A percentile compares a stretch with the other conserved stretches of the same genome.
These are phyloP conservation scores for Lachancea dasiensis DNA, from an alignment of 805 yeast species.

Conservation along the genomic window DNA sequence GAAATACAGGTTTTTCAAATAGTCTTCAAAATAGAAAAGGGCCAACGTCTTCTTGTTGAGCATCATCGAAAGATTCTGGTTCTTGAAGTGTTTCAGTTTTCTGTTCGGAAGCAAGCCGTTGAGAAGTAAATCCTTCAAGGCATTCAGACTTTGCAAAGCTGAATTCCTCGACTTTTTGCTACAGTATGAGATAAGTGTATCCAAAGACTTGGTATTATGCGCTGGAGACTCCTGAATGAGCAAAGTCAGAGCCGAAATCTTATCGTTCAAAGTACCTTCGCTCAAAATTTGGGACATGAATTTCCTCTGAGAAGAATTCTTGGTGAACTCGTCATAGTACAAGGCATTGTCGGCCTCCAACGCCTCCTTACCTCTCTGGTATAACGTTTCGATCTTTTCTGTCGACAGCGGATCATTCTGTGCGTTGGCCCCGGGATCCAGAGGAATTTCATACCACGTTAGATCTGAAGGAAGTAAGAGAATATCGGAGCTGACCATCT, in stretches of 20 bases:
- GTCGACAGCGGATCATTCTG: conserved; percentile 33
- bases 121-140: conserved; percentile 80
- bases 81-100: conserved; percentile 71
- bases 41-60: conserved; percentile 55
- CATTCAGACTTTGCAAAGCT: conserved; percentile 82
- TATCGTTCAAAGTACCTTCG: conserved; percentile 92
- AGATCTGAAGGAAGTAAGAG: conserved; percentile 54
- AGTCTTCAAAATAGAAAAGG: conserved; percentile 82
- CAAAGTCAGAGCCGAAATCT: conserved; percentile 88
- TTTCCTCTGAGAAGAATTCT: conserved; percentile 73
- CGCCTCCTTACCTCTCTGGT: conserved; percentile 58
- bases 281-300: conserved; percentile 83
- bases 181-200: conserved; percentile 69
- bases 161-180: conserved; percentile 91
- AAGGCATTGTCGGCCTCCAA: conserved; percentile 64
- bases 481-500: conserved; percentile 48
- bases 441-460: conserved; percentile 71
- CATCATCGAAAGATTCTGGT: conserved; percentile 49
- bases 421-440: conserved; percentile 29
- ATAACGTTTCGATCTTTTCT: conserved; percentile 54
- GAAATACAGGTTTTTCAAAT: conserved; percentile 71
- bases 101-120: conserved; percentile 84
- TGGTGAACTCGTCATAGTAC: conserved; percentile 68
- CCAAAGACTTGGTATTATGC: conserved; percentile 80
- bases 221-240: conserved; percentile 92